Evolutionary conservation across 1,284 basidiomycete species (phyloP).

Genomic region (Rugosomyces carneus): DNA sequence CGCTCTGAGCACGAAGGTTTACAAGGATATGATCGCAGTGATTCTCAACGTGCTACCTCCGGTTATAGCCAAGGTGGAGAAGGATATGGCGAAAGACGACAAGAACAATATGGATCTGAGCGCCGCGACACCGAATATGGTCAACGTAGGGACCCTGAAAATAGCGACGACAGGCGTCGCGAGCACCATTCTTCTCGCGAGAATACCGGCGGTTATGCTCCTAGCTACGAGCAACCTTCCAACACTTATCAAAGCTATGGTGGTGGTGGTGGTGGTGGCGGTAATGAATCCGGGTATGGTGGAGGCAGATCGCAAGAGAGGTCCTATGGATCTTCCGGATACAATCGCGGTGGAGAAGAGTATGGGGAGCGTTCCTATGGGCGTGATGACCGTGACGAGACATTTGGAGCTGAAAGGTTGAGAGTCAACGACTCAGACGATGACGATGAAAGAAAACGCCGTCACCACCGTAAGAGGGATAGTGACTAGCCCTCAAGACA

Average conservation of each 20-base stretch:
- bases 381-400: conserved; percentile 27
- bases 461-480: conserved; percentile 10
- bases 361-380: conserved; percentile 8
- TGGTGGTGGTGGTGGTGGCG: conserved; percentile 10
- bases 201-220: conserved; percentile 11
- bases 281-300: conserved; percentile 11
- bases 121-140: conserved; percentile 1
- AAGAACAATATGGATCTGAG: conserved; percentile 7
- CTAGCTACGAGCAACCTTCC: conserved; percentile 8
- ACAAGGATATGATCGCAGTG: not conserved
- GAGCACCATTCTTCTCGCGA: conserved; percentile 1
- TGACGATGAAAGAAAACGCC: conserved; percentile 8
- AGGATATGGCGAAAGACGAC: conserved; percentile 3
- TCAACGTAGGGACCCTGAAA: conserved; percentile 6
- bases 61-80: conserved; percentile 5
- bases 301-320: conserved; percentile 10
- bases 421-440: conserved; percentile 22
- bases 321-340: conserved; percentile 5
- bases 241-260: not conserved
- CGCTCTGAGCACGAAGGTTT: conserved; percentile 6
- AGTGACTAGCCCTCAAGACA: conserved; percentile 7
- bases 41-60: not conserved
- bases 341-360: conserved; percentile 6
- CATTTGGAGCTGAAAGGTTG: conserved; percentile 42
- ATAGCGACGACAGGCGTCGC: conserved; percentile 1